phyloP scores from a whole-genome alignment of 495 filamentous ascomycete species.

The Penicillium robsamsonii region DNA sequence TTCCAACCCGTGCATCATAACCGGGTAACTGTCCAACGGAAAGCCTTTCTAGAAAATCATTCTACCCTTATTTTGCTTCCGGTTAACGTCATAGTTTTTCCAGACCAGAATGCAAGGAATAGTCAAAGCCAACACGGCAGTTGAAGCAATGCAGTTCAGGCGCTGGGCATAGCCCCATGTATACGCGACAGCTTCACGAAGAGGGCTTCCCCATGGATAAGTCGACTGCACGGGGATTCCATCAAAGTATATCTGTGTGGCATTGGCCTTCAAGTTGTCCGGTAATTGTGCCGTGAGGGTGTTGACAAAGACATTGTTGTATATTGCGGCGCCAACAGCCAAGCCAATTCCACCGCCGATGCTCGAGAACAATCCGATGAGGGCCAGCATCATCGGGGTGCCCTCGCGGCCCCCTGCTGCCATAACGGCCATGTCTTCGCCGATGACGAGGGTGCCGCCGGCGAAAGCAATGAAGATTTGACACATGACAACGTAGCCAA shows the following conservation, averaged over 20 bases:
- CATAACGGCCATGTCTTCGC: slow-evolving; percentile 73
- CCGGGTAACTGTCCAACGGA: slow-evolving; percentile 5
- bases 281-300: slow-evolving; percentile 46
- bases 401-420: slow-evolving; percentile 59
- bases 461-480: slow-evolving; percentile 76
- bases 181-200: slow-evolving; percentile 53
- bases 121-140: slow-evolving; percentile 35
- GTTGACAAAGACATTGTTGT: slow-evolving; percentile 60
- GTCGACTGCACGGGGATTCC: slow-evolving; percentile 49
- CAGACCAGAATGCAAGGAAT: slow-evolving; percentile 42
- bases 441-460: slow-evolving; percentile 64
- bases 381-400: slow-evolving; percentile 67
- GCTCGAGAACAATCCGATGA: slow-evolving; percentile 62
- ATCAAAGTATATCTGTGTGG: slow-evolving; percentile 45
- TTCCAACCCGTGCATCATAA: background rate
- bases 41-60: slow-evolving; percentile 23
- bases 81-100: slow-evolving; percentile 47
- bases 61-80: slow-evolving; percentile 48
- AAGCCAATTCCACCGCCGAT: slow-evolving; percentile 70
- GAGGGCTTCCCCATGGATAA: slow-evolving; percentile 52
- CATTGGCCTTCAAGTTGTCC: slow-evolving; percentile 44
- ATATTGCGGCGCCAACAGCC: slow-evolving; percentile 66
- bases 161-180: slow-evolving; percentile 60
- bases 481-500: slow-evolving; percentile 74
- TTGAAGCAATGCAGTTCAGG: slow-evolving; percentile 56